phyloP scores from a whole-genome alignment of 75 land plant genomes.

The Picea sitchensis region DNA sequence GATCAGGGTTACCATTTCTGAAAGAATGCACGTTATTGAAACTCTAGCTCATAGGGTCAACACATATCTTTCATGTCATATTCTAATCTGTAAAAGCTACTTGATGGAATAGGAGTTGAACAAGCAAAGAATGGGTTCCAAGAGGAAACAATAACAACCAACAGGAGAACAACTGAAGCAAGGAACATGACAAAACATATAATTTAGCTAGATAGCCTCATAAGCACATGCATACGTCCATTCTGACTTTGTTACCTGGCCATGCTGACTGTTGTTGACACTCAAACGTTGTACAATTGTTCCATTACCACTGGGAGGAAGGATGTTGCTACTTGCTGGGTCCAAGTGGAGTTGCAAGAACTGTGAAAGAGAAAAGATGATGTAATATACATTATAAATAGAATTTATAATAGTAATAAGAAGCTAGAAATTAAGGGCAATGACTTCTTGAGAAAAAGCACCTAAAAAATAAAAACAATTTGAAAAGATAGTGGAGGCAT shows the following conservation, averaged over 20 bases:
- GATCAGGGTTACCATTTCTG: neutral
- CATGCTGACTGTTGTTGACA: conserved; percentile 78
- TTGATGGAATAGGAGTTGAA: neutral
- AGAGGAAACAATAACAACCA: neutral
- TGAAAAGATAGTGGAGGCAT: no score
- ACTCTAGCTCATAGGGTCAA: neutral
- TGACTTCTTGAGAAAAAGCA: neutral
- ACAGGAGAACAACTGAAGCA: neutral
- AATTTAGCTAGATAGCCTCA: neutral
- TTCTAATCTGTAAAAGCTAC: neutral
- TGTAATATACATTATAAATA: neutral
- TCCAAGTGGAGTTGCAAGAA: conserved; percentile 84
- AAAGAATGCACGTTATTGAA: neutral
- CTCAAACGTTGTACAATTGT: conserved; percentile 63
- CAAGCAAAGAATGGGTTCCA: neutral
- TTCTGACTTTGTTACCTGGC: conserved; percentile 60
- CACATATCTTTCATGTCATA: neutral
- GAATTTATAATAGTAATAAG: no score
- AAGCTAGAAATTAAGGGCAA: neutral
- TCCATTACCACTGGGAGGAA: conserved; percentile 71
- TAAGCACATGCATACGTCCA: neutral
- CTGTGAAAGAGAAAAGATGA: conserved; percentile 27
- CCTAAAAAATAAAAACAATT: no score
- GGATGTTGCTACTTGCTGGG: conserved; percentile 79
- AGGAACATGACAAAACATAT: neutral